Evolutionary conservation across 148 eudicot genomes (phyloP).

Genomic region (Simmondsia chinensis): DNA sequence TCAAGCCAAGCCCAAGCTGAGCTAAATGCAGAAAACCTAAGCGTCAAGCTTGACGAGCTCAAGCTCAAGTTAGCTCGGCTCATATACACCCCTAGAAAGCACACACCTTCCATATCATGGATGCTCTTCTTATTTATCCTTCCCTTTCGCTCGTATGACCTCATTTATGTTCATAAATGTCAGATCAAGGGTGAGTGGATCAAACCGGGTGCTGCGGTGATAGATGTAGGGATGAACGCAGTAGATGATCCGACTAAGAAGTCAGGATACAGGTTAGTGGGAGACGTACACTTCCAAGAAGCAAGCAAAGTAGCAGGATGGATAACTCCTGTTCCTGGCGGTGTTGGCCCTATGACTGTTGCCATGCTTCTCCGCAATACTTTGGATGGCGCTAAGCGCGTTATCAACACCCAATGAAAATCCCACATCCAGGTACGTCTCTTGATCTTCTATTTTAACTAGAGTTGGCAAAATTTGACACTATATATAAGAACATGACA

Average conservation of each 20-base stretch:
- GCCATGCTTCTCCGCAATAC: slow-evolving; percentile 97
- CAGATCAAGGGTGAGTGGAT: slow-evolving; percentile 95
- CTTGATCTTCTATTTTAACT: slow-evolving; percentile 10
- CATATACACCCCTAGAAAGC: background rate
- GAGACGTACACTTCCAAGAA: slow-evolving; percentile 84
- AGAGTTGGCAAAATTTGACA: no score
- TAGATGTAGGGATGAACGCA: slow-evolving; percentile 91
- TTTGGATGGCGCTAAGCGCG: slow-evolving; percentile 93
- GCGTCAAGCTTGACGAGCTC: no score
- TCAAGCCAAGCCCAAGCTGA: no score
- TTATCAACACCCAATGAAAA: slow-evolving; percentile 45
- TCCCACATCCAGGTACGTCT: slow-evolving; percentile 16
- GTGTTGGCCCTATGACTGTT: slow-evolving; percentile 98
- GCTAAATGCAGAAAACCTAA: no score
- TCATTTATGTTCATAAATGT: slow-evolving; percentile 2
- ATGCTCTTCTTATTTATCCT: background rate
- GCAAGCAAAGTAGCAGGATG: slow-evolving; percentile 91
- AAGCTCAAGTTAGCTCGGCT: no score
- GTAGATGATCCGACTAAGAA: slow-evolving; percentile 84
- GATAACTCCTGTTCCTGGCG: slow-evolving; percentile 97
- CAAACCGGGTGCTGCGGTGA: slow-evolving; percentile 97
- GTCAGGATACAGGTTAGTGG: slow-evolving; percentile 85
- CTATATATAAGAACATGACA: no score
- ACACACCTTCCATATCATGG: background rate
- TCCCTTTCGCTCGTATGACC: background rate